Base-by-base conservation (phyloP, 2,329 filamentous ascomycete species). In the Paecilomyces dactylethromorphus region DNA sequence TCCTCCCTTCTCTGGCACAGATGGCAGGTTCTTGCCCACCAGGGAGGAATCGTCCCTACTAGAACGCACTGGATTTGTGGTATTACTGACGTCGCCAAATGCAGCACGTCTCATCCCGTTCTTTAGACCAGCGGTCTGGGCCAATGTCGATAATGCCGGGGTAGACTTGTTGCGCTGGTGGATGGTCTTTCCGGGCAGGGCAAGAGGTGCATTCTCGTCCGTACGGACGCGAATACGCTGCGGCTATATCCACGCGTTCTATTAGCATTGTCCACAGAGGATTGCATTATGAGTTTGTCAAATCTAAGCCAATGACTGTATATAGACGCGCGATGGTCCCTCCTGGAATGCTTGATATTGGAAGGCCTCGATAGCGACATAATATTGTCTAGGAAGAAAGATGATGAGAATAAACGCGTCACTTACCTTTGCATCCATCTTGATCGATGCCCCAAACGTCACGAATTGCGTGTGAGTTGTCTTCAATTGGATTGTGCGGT, bases 161-260 rank as follows among this genome's bases (percentile, higher is more conserved):
- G 82, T 87, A 8, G 92, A 95, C 76, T 96, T 96, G 77, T 91
- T 88, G 63, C 89, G 88, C 67, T 91, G 87, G 67, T 95, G 90
- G 62, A 92, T 78, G 56, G 83, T 78, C 71, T 86, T 86, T 60
- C 79, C 63, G 56, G 71, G 69, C 51, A 73, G 75, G 57, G 78
- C 73, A 57, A 81, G 77, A 55, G 79, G 74, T 60, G 81, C 76
- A 74, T 94, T 94, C 76, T 95, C 91, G 77, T 91, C 88, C 56
- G 79, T 79, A 70, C 82, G 81, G 68, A 82, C 78, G 72, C 84
- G 83, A 71, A 86, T 74, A 74, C 89, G 84, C 74, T 89, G 88
- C 62, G 90, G 89, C 90, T 93, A 69, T 57, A 45, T 45, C 6
- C 39, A 45, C 39, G 18, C n/a, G 8, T 45, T 18, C 3, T 45